Base-by-base conservation (phyloP, 495 filamentous ascomycete genomes). In the Trichoderma gamsii region DNA sequence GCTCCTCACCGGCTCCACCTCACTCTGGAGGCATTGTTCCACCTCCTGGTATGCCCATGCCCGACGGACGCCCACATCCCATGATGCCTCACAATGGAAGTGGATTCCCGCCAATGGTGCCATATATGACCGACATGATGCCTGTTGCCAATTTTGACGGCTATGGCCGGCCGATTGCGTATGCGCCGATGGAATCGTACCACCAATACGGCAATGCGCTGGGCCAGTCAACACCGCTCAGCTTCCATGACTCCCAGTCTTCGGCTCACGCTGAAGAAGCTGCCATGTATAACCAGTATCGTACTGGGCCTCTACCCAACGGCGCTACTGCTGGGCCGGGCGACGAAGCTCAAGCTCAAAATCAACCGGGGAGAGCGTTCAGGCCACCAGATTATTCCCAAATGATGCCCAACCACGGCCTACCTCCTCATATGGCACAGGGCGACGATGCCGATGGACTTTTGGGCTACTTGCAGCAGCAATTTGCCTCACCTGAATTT, bases 191-290 rank as follows among this genome's bases (percentile, higher is more conserved):
- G 59, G 81, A 83, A 32, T 74, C 74, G 21, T 80, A 76, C 38
- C 76, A 76, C 4, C 75, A 79, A 41, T 65, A 70, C 52, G 69
- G 71, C 41, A 67, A 76, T 68, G 75, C 72, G 69, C 81, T 80
- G 65, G 79, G 78, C 0, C 79, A 82, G 7, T 78, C 80, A 7
- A 85, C 83, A 8, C 82, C 83, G 4, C 83, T 81, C 46, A 85
- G 83, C 69, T 82, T 83, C 51, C 83, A 84, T 21, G 84, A 80
- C 21, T 86, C 84, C 4, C 83, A 84, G 65, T 77, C 80, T 25
- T 85, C 83, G 0, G 73, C 71, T 5, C 76, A 76, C 29, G 69
- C 72, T 0, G 78, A 79, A 4, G 78, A 66, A n/a, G 79, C 41
- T 70, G 71, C 56, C 72, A 64, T 52, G 67, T 77, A 66, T 46